Base-by-base conservation (phyloP, 169 alveolate species). In the Eimeria brunetti region DNA sequence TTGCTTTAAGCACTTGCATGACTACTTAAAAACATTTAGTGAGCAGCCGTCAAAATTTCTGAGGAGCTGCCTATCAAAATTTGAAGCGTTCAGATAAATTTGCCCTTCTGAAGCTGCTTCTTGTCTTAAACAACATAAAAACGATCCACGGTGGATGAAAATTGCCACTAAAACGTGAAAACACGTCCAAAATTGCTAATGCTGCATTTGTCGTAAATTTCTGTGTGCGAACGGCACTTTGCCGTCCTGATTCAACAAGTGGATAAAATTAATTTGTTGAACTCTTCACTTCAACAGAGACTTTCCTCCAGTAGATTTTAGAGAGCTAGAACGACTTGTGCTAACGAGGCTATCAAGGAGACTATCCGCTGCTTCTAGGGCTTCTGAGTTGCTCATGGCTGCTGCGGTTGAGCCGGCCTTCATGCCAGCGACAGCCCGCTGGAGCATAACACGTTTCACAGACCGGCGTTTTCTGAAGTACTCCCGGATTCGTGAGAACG, bases 401-500 rank as follows among this genome's bases (percentile, higher is more conserved):
- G 80, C n/a, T n/a, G 93, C 27, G 53, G 53, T 56, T 86, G 93
- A 86, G 46, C 93, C 81, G 46, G 67, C 75, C 84, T 64, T 86
- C 83, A 36, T 56, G 44, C 84, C 93, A 64, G 71, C 67, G 27
- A 86, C 64, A 24, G 93, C 93, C 36, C 93, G 93, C 83, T 86
- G 67, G 33, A 86, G 93, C 93, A 86, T 86, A 41, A 86, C 80
- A 12, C 93, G 93, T 46, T 44, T 60, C 44, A 86, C 80, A 41
- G 81, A 71, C 11, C 67, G 38, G 30, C 93, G 93, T n/a, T 62
- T 62, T 12, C 8, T 30, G 93, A 86, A 86, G 69, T 44, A 86
- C 53, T 86, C 83, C n/a, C 83, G 93, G n/a, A 86, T 46, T 38
- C 93, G 80, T 64, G 93, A 62, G n/a, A 86, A 86, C 8, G 93